Evolutionary conservation across 2,329 filamentous ascomycete genomes (phyloP), one percentile per base, ranked within the genome.

Genomic region (Phyllosticta citribraziliensis): DNA sequence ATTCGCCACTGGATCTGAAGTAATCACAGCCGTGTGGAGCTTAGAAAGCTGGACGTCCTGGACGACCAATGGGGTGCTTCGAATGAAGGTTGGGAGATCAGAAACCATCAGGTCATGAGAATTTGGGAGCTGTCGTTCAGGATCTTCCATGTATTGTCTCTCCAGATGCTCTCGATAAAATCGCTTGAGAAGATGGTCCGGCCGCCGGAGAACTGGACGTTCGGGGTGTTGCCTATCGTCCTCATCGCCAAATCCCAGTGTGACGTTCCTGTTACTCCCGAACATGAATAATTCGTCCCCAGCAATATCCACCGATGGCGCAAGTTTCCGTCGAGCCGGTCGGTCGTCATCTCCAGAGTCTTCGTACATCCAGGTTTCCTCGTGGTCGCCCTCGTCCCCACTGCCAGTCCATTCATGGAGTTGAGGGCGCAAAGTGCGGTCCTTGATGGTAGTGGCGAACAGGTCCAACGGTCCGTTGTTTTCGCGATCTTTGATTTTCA

Each of bases 401-500:
- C 60, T 69, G 71, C 1, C 65, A 14, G 17, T n/a, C 40, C 40
- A 47, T 68, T 69, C 67, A 52, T 66, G 68, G 35, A 64, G 71
- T 24, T 77, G 73, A 4, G 76, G 73, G 35, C 74, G 67, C 54
- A 91, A 72, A n/a, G 83, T 84, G n/a, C 89, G 84, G 61, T 88
- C 82, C 56, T 88, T 87, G 67, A 97, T 94, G 0, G 91, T 96
- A 50, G 89, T 85, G 64, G 90, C 88, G 68, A 96, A 97, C 11
- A 99, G 77, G 72, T 97, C 94, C 66, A 97, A 93, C 0, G 94
- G 93, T 66, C 91, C 96, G 70, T 95, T 91, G 10, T 93, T 93
- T 74, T 97, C 94, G 62, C 89, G 86, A 69, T 99, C 94, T 73
- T 97, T 99, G 57, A 94, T 90, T 76, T 96, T 97, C 69, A 97